Evolutionary conservation across 352 stramenopile genomes (phyloP).

Genomic region (Pythium aphanidermatum): DNA sequence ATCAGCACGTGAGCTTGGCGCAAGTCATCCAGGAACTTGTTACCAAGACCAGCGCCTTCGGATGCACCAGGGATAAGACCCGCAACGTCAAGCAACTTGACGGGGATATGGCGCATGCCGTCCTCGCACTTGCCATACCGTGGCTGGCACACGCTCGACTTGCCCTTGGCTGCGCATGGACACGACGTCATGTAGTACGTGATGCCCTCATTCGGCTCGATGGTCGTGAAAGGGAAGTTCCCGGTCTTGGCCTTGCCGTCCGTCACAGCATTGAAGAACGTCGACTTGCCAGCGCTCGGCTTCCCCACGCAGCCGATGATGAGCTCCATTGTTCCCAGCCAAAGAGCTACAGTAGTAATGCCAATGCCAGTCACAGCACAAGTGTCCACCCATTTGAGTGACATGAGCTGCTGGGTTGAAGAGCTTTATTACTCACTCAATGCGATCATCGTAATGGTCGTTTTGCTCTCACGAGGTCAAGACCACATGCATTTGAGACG

Average conservation of each 20-base stretch:
- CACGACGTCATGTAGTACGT: slow-evolving; percentile 86
- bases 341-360: no score
- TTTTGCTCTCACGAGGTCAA: no score
- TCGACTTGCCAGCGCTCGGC: slow-evolving; percentile 84
- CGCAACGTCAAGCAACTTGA: slow-evolving; percentile 82
- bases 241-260: slow-evolving; percentile 84
- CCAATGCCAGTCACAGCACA: no score
- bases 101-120: slow-evolving; percentile 68
- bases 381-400: no score
- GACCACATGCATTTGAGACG: no score
- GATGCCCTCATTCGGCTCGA: slow-evolving; percentile 86
- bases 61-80: slow-evolving; percentile 79
- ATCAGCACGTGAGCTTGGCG: slow-evolving; percentile 85
- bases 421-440: no score
- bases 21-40: slow-evolving; percentile 96
- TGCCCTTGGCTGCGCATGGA: slow-evolving; percentile 60
- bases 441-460: no score
- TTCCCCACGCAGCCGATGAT: slow-evolving; percentile 88
- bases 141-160: slow-evolving; percentile 55
- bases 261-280: slow-evolving; percentile 89
- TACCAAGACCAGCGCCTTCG: slow-evolving; percentile 94
- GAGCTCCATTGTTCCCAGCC: slow-evolving; percentile 80
- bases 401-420: no score
- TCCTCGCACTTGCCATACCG: slow-evolving; percentile 75
- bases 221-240: slow-evolving; percentile 89